Base-by-base conservation (phyloP, 108 stramenopile species). In the Conticribra guillardii region DNA sequence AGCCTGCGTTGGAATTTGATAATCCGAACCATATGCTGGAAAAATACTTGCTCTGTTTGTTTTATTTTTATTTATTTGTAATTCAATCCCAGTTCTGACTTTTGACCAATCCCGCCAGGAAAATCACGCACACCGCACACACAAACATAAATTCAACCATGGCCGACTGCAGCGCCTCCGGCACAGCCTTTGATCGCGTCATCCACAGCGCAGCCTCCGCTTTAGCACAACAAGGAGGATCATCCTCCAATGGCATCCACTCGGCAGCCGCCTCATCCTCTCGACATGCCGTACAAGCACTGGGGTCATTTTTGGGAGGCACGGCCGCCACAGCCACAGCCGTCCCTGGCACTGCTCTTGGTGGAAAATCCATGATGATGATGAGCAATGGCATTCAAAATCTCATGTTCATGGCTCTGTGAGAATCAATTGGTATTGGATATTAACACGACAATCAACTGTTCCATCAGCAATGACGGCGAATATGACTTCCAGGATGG, bases 141-240 rank as follows among this genome's bases (percentile, higher is more conserved):
- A n/a, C n/a, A n/a, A n/a, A n/a, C n/a, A 41, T 41, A 5, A 11
- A 41, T 18, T 21, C 19, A 32, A 74, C 46, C 53, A 94, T 91
- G 89, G 87, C 89, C 41, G 89, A 94, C 74, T 94, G 92, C 61
- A 84, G 87, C 56, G 85, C 88, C n/a, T 60, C 83, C 15, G 92
- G 89, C 58, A 83, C 92, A 46, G 84, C 89, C 24, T 69, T 94
- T 24, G 92, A 94, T 74, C 74, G 85, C 45, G 80, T 74, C 37
- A 64, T 74, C 29, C 64, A 60, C 74, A 32, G 79, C 66, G 29
- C 63, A 70, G 50, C 79, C 76, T n/a, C 60, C 67, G n/a, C 83
- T 33, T 22, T 77, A 54, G 11, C 45, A 54, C 26, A 54, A 41
- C 9, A 54, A 69, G 31, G 57, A 70, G 64, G 5, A 60, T 8